Evolutionary conservation across 2,329 filamentous ascomycete species (phyloP).

Genomic region (Colletotrichum incanum): DNA sequence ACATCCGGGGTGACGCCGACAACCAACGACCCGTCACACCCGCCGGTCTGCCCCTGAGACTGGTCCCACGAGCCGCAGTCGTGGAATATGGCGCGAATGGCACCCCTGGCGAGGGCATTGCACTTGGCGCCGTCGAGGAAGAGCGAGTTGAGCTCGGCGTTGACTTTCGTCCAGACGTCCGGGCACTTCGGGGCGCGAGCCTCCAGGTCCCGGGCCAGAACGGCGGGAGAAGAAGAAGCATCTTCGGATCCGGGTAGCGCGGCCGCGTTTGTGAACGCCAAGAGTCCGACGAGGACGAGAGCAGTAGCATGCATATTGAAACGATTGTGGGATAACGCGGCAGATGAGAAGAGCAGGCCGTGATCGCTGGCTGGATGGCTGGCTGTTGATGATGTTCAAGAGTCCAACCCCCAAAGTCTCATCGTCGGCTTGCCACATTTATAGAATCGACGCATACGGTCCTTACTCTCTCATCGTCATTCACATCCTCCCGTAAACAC

Average conservation of each 20-base stretch:
- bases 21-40: constrained; percentile 63
- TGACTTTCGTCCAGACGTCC: constrained; percentile 57
- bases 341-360: no score
- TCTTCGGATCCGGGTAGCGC: not conserved
- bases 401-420: no score
- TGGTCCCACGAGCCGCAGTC: constrained; percentile 61
- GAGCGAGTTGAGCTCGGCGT: constrained; percentile 52
- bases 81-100: constrained; percentile 64
- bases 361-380: not conserved
- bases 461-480: not conserved
- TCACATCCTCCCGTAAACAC: no score
- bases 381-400: not conserved
- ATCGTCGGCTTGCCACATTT: not conserved
- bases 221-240: not conserved
- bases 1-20: constrained; percentile 48
- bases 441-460: not conserved
- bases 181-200: not conserved
- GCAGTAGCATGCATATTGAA: constrained; percentile 5
- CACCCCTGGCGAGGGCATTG: constrained; percentile 58
- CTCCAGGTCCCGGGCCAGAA: not conserved
- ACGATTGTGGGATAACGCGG: not conserved
- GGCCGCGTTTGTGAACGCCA: not conserved
- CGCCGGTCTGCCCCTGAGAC: constrained; percentile 53
- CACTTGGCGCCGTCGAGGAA: constrained; percentile 55
- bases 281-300: constrained; percentile 23